Evolutionary conservation across 768 basidiomycete species (phyloP).

Genomic region (Mycena indigotica): DNA sequence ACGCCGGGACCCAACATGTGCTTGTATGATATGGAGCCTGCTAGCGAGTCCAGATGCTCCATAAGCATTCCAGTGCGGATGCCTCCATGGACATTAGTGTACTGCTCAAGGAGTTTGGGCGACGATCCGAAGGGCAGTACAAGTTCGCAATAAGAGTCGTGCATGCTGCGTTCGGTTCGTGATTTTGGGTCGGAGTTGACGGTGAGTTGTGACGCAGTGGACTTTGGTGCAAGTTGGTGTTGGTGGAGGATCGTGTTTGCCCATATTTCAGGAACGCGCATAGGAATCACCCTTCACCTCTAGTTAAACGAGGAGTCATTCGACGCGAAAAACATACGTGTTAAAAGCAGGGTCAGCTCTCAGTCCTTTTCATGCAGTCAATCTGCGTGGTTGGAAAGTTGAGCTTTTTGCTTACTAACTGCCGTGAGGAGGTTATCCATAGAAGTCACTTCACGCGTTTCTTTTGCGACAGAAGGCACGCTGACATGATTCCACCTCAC

Average conservation of each 20-base stretch:
- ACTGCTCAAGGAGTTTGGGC: constrained; percentile 61
- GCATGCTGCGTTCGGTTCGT: constrained; percentile 53
- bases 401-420: constrained; percentile 50
- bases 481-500: no score
- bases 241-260: constrained; percentile 55
- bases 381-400: not conserved
- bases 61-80: constrained; percentile 66
- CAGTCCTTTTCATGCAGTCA: constrained; percentile 40
- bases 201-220: not conserved
- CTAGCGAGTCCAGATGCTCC: constrained; percentile 84
- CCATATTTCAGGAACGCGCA: constrained; percentile 57
- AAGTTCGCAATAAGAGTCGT: constrained; percentile 71
- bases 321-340: constrained; percentile 38
- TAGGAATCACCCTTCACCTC: constrained; percentile 54
- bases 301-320: not conserved
- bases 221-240: not conserved
- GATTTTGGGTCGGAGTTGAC: constrained; percentile 1
- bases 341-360: constrained; percentile 56
- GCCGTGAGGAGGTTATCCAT: constrained; percentile 59
- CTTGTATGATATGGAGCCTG: constrained; percentile 82
- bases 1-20: constrained; percentile 72
- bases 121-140: constrained; percentile 65
- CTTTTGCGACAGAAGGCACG: constrained; percentile 40
- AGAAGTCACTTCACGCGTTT: constrained; percentile 58
- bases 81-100: constrained; percentile 71